A percentile compares a stretch with the other conserved stretches of the same genome.
Evolutionary conservation across 768 basidiomycete species (phyloP).

Genomic region (Leccinum obscurum): DNA sequence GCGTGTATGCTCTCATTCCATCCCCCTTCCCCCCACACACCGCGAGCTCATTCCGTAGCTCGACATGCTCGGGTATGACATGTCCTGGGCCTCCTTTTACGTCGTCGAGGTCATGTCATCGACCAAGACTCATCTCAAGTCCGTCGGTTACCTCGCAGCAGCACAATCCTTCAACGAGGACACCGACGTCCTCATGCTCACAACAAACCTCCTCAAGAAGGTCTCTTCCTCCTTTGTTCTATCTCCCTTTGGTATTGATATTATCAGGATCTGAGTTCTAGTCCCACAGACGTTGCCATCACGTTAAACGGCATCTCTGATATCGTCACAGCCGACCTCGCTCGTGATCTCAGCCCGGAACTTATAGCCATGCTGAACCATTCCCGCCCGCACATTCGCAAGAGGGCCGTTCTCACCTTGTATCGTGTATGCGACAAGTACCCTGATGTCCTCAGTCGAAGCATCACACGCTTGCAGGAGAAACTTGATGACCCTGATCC

Average conservation of each 20-base stretch:
- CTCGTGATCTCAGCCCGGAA: slow-evolving; percentile 87
- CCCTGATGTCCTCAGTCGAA: slow-evolving; percentile 71
- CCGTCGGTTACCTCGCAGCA: slow-evolving; percentile 93
- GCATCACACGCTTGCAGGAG: slow-evolving; percentile 71
- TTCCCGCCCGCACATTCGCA: slow-evolving; percentile 84
- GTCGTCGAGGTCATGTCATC: slow-evolving; percentile 99
- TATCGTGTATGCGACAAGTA: slow-evolving; percentile 81
- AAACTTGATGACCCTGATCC: slow-evolving; percentile 78
- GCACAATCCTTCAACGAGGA: slow-evolving; percentile 88
- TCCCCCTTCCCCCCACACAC: not conserved
- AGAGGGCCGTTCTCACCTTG: slow-evolving; percentile 83
- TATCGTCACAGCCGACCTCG: slow-evolving; percentile 83
- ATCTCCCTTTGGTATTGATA: slow-evolving; percentile 11
- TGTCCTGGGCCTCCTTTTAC: slow-evolving; percentile 95
- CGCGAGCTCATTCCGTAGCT: slow-evolving; percentile 52
- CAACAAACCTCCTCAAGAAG: slow-evolving; percentile 95
- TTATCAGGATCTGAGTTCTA: slow-evolving; percentile 74
- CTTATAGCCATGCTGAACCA: slow-evolving; percentile 86
- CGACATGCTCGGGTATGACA: slow-evolving; percentile 96
- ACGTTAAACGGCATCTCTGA: slow-evolving; percentile 82
- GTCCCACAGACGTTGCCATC: slow-evolving; percentile 70
- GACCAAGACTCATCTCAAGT: slow-evolving; percentile 81
- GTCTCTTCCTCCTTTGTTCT: slow-evolving; percentile 40
- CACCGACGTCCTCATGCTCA: slow-evolving; percentile 96
- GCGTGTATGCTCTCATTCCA: slow-evolving; percentile 37